Conservation (phyloP, 352 stramenopile genomes). For the Peronosclerospora sorghi region DNA sequence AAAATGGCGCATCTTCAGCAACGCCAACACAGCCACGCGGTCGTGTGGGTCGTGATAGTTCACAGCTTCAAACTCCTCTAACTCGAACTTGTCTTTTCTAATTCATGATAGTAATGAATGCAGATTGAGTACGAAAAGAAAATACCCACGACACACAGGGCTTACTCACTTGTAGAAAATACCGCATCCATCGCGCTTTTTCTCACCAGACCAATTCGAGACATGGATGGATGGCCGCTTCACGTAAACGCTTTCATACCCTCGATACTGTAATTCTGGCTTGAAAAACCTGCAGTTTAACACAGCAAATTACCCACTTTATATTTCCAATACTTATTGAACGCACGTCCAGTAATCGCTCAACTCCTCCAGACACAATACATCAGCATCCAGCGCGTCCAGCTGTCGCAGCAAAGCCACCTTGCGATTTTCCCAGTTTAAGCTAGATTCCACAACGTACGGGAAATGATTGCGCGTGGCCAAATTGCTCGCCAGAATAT, state of each 20-base stretch:
- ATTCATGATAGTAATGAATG: neutral
- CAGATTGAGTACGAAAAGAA: slow-evolving; percentile 1
- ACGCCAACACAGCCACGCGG: slow-evolving; percentile 69
- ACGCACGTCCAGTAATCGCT: slow-evolving; percentile 85
- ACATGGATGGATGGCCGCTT: slow-evolving; percentile 79
- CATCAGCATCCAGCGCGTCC: slow-evolving; percentile 61
- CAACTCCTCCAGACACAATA: slow-evolving; percentile 78
- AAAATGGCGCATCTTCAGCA: slow-evolving; percentile 79
- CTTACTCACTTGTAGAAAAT: slow-evolving; percentile 77
- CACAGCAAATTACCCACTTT: slow-evolving; percentile 1
- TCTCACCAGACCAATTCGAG: slow-evolving; percentile 80
- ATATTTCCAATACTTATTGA: neutral
- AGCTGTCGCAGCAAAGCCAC: slow-evolving; percentile 64
- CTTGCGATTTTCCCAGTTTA: slow-evolving; percentile 81
- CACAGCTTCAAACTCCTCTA: slow-evolving; percentile 77
- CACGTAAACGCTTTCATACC: slow-evolving; percentile 80
- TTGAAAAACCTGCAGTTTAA: slow-evolving; percentile 59
- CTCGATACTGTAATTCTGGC: slow-evolving; percentile 47
- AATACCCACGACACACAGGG: neutral
- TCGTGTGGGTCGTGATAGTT: slow-evolving; percentile 84
- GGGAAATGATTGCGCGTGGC: slow-evolving; percentile 78
- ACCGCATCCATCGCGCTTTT: slow-evolving; percentile 80
- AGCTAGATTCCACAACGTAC: slow-evolving; percentile 69
- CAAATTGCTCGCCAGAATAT: slow-evolving; percentile 81
- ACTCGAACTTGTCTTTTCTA: slow-evolving; percentile 77